Conservation (phyloP, 208 protist species). For the Kentomonas sorsogonicus region DNA sequence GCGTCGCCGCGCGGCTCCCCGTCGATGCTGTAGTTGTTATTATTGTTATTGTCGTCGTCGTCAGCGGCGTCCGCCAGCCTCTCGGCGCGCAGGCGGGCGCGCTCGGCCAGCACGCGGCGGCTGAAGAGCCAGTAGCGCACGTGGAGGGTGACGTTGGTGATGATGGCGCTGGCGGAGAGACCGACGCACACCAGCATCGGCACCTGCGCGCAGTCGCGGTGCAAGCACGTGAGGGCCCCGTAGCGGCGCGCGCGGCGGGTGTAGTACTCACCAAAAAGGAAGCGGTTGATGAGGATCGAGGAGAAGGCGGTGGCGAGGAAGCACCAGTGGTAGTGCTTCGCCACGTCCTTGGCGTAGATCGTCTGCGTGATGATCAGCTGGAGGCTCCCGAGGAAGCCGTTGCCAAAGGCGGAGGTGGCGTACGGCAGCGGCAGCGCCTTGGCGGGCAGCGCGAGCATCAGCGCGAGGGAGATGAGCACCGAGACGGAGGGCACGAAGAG, state of each 20-base stretch:
- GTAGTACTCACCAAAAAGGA: conserved; percentile 71
- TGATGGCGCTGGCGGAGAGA: conserved; percentile 19
- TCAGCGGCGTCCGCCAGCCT: background rate
- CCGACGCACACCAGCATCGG: conserved; percentile 3
- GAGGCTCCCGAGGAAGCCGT: conserved; percentile 34
- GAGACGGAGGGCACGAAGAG: conserved; percentile 36
- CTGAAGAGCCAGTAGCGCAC: conserved; percentile 37
- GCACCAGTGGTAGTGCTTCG: conserved; percentile 71
- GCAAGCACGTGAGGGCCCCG: background rate
- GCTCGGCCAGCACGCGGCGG: conserved; percentile 30
- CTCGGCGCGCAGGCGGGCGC: conserved; percentile 30
- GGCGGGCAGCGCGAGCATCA: conserved; percentile 33
- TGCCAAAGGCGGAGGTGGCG: conserved; percentile 40
- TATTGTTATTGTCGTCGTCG: background rate
- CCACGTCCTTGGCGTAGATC: conserved; percentile 58
- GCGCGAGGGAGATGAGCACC: conserved; percentile 31
- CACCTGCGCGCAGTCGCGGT: conserved; percentile 2
- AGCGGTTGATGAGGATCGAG: conserved; percentile 49
- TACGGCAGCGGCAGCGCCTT: conserved; percentile 42
- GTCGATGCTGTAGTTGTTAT: too few species aligned
- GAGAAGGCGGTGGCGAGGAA: conserved; percentile 29
- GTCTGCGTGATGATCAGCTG: conserved; percentile 46
- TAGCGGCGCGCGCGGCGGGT: background rate
- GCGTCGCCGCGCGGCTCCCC: too few species aligned
- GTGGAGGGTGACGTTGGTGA: conserved; percentile 28